Base-by-base conservation (phyloP, 371 early-diverging fungal genomes). In the Rhizopus microsporus region DNA sequence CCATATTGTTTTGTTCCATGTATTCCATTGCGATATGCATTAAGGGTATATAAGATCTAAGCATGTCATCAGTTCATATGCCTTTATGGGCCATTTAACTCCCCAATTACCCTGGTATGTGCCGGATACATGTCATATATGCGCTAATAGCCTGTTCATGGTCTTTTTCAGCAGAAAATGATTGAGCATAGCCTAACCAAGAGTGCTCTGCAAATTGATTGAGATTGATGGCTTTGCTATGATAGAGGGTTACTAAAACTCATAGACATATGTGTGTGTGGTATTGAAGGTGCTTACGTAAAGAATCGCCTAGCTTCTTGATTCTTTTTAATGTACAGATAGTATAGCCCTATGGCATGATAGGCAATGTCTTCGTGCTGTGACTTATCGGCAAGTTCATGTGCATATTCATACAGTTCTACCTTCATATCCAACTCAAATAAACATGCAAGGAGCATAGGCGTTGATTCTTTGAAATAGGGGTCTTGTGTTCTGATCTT, bases 161-260 rank as follows among this genome's bases (percentile, higher is more conserved):
- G 23, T 90, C 88, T 0, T 86, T 86, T 56, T 89, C 90, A 7
- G 74, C 65, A 3, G 90, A 82, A 67, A 89, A 89, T n/a, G 90
- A 74, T 68, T 93, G 93, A 0, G 86, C 94, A 59, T 82, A 88
- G 4, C 88, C 92, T 17, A 94, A 60, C 93, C 93, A 92, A 1
- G 85, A 87, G 3, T 82, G 78, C 0, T 82, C 87, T 72, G 83
- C 89, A 38, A 72, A 65, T 4, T 75, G 71, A 59, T 90, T 87
- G 47, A 88, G 74, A 0, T 71, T 62, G 0, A 88, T 74, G 0
- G 89, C 75, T 60, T 86, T 82, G 46, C 78, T 77, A 56, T 67
- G 72, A 56, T 49, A 61, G 35, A 15, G 40, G 32, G 6, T 31
- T n/a, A 13, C 44, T 31, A 31, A 57, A 42, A 40, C 48, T 12